Percentiles rank a stretch among this genome's conserved stretches.
phyloP scores from a whole-genome alignment of 1,284 basidiomycete species.

The Irpex lacteus region DNA sequence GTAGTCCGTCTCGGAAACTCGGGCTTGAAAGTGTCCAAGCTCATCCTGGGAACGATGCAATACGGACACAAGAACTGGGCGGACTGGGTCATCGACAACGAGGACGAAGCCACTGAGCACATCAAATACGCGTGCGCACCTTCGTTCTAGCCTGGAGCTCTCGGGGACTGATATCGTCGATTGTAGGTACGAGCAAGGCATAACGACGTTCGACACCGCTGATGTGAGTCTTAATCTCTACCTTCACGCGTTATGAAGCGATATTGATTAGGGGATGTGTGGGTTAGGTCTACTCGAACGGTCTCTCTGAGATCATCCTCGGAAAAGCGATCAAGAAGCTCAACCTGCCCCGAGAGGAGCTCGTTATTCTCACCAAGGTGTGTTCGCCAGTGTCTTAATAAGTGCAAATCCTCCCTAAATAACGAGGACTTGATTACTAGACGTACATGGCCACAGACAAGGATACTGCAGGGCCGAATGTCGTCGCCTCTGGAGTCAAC shows the following conservation, averaged over 20 bases:
- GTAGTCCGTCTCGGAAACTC: constrained; percentile 35
- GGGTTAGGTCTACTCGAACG: constrained; percentile 22
- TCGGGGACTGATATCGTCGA: neutral
- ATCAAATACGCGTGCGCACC: constrained; percentile 28
- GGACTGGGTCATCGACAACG: constrained; percentile 29
- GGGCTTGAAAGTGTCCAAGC: constrained; percentile 36
- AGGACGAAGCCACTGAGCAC: constrained; percentile 28
- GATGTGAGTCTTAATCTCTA: constrained; percentile 18
- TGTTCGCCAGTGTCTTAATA: neutral
- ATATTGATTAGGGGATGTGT: neutral
- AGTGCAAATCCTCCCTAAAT: no score
- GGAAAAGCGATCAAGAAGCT: constrained; percentile 30
- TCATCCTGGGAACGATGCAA: constrained; percentile 34
- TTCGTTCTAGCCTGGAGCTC: no score
- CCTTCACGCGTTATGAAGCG: neutral
- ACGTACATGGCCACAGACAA: neutral
- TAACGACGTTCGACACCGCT: constrained; percentile 44
- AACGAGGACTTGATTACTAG: no score
- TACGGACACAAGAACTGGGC: constrained; percentile 29
- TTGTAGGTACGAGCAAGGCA: constrained; percentile 10
- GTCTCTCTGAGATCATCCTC: constrained; percentile 30
- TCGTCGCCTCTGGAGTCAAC: constrained; percentile 14
- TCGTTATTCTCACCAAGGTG: constrained; percentile 33
- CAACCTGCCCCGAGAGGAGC: constrained; percentile 35
- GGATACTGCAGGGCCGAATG: neutral